Conservation (phyloP, 768 basidiomycete species). For the Chalciporus sphaerocephalus region DNA sequence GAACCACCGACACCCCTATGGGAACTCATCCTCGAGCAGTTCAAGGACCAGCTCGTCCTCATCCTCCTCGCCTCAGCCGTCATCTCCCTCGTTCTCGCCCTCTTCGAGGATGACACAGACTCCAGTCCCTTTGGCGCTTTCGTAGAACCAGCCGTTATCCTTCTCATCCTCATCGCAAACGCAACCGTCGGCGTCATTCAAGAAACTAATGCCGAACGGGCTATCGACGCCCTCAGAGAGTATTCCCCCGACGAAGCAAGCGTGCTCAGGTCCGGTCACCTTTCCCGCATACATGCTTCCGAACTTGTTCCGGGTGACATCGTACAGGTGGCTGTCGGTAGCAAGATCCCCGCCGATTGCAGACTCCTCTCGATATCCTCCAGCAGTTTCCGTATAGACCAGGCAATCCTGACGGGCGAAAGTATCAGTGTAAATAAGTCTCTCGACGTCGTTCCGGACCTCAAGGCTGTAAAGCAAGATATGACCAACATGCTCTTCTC, state of each 20-base stretch:
- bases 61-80: conserved; percentile 93
- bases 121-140: conserved; percentile 76
- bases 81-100: conserved; percentile 87
- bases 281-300: conserved; percentile 74
- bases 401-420: conserved; percentile 96
- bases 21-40: conserved; percentile 96
- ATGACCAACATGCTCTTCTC: conserved; percentile 97
- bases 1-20: conserved; percentile 88
- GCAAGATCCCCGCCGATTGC: conserved; percentile 95
- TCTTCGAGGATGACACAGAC: conserved; percentile 75
- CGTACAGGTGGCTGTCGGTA: conserved; percentile 84
- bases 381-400: conserved; percentile 91
- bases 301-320: conserved; percentile 95
- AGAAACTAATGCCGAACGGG: conserved; percentile 93
- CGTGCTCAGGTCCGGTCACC: conserved; percentile 69
- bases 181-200: conserved; percentile 97
- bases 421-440: conserved; percentile 85
- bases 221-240: conserved; percentile 95
- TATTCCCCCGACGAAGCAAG: conserved; percentile 97
- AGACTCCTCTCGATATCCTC: conserved; percentile 85
- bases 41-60: conserved; percentile 97
- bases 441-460: conserved; percentile 61
- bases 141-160: conserved; percentile 92
- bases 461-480: conserved; percentile 90
- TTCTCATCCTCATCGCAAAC: conserved; percentile 93